Base-by-base conservation (phyloP, 306 rosid genomes). In the Medicago ruthenica region DNA sequence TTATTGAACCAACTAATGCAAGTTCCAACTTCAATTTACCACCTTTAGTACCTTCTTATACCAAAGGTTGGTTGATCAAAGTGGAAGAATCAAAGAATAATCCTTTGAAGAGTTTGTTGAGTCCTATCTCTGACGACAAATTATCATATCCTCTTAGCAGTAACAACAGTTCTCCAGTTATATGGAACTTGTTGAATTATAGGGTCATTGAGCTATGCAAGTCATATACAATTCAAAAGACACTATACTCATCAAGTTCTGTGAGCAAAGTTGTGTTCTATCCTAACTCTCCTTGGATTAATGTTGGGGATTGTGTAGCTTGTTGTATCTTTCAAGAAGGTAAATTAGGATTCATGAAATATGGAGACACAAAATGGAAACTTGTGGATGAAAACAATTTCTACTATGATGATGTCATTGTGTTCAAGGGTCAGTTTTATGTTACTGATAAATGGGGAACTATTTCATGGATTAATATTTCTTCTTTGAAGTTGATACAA, bases 371-470 rank as follows among this genome's bases (percentile, higher is more conserved):
- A 13, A 83, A 69, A 10, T 77, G 91, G 74, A 85, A 70, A 0
- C 80, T 79, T 6, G 74, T 94, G 53, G 85, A 83, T 75, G 79
- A 83, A 41, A 74, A 59, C 31, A 83, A 76, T 53, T 71, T 48
- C 45, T 76, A 81, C 80, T 88, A 81, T 34, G 88, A 90, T 77
- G 98, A 92, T 81, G 69, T 94, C 9, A 80, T 85, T 40, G 79
- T 87, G 31, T 85, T 67, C 10, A 85, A 82, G 60, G 87, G 85
- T 4, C 90, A 87, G 47, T 58, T 85, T n/a, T 92, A 87, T 62
- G 95, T 87, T 6, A 89, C 92, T 13, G 93, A 92, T 67, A 77
- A 65, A 36, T 85, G 85, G 90, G 98, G 98, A 1, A 83, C 88
- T 0, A 79, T 92, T 36, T 90, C 83, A 7, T 86, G 95, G 96